Evolutionary conservation across 2,329 filamentous ascomycete genomes (phyloP).

Genomic region (Penicillium sclerotiorum): DNA sequence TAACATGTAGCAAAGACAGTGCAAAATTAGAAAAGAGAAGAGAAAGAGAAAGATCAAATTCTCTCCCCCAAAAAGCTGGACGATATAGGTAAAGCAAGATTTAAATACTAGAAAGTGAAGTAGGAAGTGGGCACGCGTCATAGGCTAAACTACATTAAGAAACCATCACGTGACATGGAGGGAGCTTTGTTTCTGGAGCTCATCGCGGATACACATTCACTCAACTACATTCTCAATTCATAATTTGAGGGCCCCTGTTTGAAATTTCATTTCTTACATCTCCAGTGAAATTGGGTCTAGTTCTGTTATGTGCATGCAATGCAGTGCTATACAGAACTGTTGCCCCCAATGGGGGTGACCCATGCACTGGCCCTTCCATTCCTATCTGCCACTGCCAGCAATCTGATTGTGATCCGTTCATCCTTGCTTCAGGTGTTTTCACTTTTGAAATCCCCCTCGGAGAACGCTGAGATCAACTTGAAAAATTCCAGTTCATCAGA

Average conservation of each 20-base stretch:
- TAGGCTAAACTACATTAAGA: constrained; percentile 16
- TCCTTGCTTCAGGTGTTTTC: constrained; percentile 91
- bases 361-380: constrained; percentile 82
- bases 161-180: constrained; percentile 16
- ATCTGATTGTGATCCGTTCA: constrained; percentile 88
- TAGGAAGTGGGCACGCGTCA: constrained; percentile 15
- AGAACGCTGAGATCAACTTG: constrained; percentile 50
- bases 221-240: neutral
- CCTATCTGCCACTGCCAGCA: constrained; percentile 72
- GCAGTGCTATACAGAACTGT: constrained; percentile 97
- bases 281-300: no score
- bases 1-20: neutral
- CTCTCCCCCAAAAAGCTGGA: no score
- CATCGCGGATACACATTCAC: neutral
- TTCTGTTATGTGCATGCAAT: constrained; percentile 54
- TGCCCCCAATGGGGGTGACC: constrained; percentile 90
- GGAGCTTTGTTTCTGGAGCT: constrained; percentile 1
- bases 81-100: no score
- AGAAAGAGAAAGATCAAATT: no score
- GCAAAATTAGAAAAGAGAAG: neutral
- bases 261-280: neutral
- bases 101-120: no score
- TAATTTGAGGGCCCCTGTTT: neutral
- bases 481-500: constrained; percentile 65
- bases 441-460: constrained; percentile 59